Conservation (phyloP, 495 filamentous ascomycete genomes). For the Tetracladium setigerum region DNA sequence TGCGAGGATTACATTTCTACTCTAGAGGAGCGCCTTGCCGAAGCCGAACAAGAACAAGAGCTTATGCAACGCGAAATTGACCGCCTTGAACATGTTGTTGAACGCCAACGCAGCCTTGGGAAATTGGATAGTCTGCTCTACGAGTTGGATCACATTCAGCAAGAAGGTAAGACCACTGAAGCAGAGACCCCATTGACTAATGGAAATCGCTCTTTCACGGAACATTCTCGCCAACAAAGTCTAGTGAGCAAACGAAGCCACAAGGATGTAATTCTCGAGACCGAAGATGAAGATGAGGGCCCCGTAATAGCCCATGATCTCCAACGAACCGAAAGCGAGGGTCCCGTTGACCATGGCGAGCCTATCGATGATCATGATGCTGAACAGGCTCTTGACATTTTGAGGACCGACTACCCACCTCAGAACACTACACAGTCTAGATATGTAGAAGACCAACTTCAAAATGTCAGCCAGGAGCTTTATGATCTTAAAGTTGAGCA, state of each 20-base stretch:
- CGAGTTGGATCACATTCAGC: slow-evolving; percentile 77
- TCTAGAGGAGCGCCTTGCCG: slow-evolving; percentile 89
- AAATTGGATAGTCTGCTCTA: slow-evolving; percentile 88
- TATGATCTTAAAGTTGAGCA: slow-evolving; percentile 86
- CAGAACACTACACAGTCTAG: slow-evolving; percentile 64
- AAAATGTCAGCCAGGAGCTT: slow-evolving; percentile 86
- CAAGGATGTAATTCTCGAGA: slow-evolving; percentile 45
- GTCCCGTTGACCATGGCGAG: slow-evolving; percentile 21
- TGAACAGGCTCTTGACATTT: slow-evolving; percentile 10
- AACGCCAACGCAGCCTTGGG: slow-evolving; percentile 89
- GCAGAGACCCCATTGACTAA: slow-evolving; percentile 27
- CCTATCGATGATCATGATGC: slow-evolving; percentile 19
- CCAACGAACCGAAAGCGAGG: slow-evolving; percentile 14
- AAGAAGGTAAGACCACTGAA: slow-evolving; percentile 42
- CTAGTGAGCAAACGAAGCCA: slow-evolving; percentile 42
- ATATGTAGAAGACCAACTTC: slow-evolving; percentile 87
- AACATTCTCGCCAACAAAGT: slow-evolving; percentile 43
- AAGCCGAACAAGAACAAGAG: slow-evolving; percentile 93
- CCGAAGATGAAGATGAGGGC: slow-evolving; percentile 25
- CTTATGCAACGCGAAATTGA: slow-evolving; percentile 95
- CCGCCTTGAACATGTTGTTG: slow-evolving; percentile 87
- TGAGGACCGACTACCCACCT: slow-evolving; percentile 7
- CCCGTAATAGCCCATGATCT: background rate
- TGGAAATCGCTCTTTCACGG: slow-evolving; percentile 19
- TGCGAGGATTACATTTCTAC: slow-evolving; percentile 97